Base-by-base conservation (phyloP, 169 alveolate species). In the Plasmodium inui region DNA sequence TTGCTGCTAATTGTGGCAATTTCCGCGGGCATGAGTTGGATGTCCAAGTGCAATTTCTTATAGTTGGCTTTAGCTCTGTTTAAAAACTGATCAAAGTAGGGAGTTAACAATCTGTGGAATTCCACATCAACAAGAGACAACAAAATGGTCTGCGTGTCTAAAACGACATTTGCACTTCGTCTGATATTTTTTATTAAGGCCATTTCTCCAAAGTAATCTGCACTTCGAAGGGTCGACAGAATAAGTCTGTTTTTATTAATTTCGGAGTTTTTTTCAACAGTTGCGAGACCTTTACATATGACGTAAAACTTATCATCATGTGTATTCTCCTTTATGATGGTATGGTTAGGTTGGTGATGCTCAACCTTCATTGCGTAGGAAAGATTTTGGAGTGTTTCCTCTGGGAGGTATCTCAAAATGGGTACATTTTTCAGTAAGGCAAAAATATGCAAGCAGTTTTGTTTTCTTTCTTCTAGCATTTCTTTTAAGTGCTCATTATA, bases 151-250 rank as follows among this genome's bases (percentile, higher is more conserved):
- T 28, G 61, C 4, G 95, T 91, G 55, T 91, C 95, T 53, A 91
- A 91, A 82, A 91, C 57, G 57, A 98, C 99, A 84, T 98, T 98
- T 22, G 99, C 99, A 61, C 99, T 98, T 96, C 99, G 97, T 34
- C 98, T 99, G 14, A 98, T 98, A 73, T 98, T 97, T 70, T 97
- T 98, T 6, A 99, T 83, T 30, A 98, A 92, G 34, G 99, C 99
- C 34, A 99, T 93, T 96, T 99, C 99, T 32, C 99, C 99, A 95
- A 99, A 99, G 95, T 98, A 98, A 84, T 98, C 99, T 2, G 99
- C 99, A 89, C 30, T 80, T 71, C 83, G 71, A 46, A 91, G 46
- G 19, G 84, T 81, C 22, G 90, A 50, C 55, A 91, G 55, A 30
- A 91, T 67, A 81, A 91, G 91, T 82, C 71, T 91, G 74, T 91